Evolutionary conservation across 2,329 filamentous ascomycete genomes (phyloP).

Genomic region (Beauveria asiatica): DNA sequence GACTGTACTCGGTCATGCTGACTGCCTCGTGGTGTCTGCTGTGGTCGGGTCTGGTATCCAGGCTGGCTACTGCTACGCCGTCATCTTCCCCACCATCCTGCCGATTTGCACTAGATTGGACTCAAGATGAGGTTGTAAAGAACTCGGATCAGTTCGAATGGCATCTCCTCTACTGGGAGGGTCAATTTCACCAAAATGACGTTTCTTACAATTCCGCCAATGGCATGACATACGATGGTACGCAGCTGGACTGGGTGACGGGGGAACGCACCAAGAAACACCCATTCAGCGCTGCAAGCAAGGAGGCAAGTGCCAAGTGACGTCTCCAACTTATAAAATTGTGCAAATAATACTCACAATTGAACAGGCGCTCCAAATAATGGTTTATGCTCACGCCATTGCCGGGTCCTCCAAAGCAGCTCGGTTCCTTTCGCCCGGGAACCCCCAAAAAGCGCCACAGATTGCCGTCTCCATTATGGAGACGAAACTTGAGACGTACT

Average conservation of each 20-base stretch:
- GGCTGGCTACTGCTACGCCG: background rate
- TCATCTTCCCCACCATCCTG: conserved; percentile 18
- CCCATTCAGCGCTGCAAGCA: conserved; percentile 31
- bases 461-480: conserved; percentile 29
- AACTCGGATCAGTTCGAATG: conserved; percentile 24
- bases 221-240: conserved; percentile 34
- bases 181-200: conserved; percentile 33
- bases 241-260: conserved; percentile 28
- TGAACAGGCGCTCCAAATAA: conserved; percentile 31
- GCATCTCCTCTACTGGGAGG: conserved; percentile 35
- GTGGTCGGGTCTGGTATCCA: background rate
- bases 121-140: conserved; percentile 21
- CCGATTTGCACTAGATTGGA: conserved; percentile 23
- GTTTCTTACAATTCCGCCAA: conserved; percentile 32
- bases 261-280: conserved; percentile 27
- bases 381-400: conserved; percentile 34
- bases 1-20: background rate
- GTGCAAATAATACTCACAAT: background rate
- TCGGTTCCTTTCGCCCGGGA: conserved; percentile 27
- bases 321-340: too few relatives aligned
- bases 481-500: conserved; percentile 30
- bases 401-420: conserved; percentile 29
- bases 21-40: background rate
- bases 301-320: conserved; percentile 18
- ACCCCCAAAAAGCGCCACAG: conserved; percentile 22